Evolutionary conservation across 345 rosid genomes (phyloP), one percentile per base, ranked within the genome.

Genomic region (Eucalyptus tenuipes): DNA sequence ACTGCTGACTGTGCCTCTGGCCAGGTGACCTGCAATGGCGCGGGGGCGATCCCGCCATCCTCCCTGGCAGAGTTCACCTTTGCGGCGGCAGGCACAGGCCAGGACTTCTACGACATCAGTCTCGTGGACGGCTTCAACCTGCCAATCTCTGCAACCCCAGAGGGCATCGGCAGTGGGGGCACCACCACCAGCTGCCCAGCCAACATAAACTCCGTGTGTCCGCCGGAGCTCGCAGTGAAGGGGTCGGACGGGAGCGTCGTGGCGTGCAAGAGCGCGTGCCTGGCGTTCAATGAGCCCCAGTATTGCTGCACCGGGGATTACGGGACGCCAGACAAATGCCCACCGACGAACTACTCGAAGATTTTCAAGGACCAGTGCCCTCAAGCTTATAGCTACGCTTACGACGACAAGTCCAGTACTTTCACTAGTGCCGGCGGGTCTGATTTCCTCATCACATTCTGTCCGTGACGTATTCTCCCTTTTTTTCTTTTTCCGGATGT

Each of bases 91-190:
- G 47, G 47, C 15, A 9, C 82, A 12, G 85, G 85, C 10, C 85
- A 87, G n/a, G 94, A 92, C 55, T 89, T 84, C 88, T 92, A 71
- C 88, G 92, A 93, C 86, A 16, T 93, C 11, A 91, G 93, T 87
- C 94, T 91, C 11, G 94, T 93, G 29, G 93, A 93, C 33, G 94
- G 94, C 86, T 93, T 87, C 68, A 92, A 93, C 86, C n/a, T 93
- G 71, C 93, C 92, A 18, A 20, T 92, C 12, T 92, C 93, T 1
- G 50, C 90, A 4, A 16, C 92, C 55, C 94, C 93, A 82, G 86
- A 86, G 84, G 93, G 93, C 10, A 91, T 92, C 8, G 57, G 90
- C 37, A 89, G 89, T 4, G 47, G 17, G 7, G 90, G 92, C 90
- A 89, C 80, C 1, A 3, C 31, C 15, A 7, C 93, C 4, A 91